A percentile compares a stretch with the other conserved stretches of the same genome.
These are phyloP conservation scores for Emericellopsis terricola DNA, from an alignment of 495 filamentous ascomycete species.

Conservation along the genomic window DNA sequence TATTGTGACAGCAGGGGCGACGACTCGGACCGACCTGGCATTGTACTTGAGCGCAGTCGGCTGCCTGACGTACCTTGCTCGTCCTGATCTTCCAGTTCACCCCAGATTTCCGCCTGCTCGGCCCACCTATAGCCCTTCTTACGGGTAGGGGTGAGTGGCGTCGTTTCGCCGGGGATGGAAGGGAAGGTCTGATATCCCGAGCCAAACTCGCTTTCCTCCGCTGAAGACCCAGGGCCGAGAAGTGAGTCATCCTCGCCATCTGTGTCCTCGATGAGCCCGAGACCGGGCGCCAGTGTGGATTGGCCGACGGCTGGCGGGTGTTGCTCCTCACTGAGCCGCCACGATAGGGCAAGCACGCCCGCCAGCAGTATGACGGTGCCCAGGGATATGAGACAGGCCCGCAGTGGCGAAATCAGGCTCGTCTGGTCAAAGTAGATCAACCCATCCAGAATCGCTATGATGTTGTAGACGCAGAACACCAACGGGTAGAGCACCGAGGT, in stretches of 20 bases:
- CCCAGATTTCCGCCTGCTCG: constrained; percentile 48
- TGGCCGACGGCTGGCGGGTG: constrained; percentile 38
- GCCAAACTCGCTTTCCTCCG: constrained; percentile 17
- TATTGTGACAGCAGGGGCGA: constrained; percentile 12
- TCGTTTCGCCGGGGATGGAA: constrained; percentile 13
- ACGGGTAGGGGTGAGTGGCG: constrained; percentile 15
- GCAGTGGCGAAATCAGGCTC: constrained; percentile 51
- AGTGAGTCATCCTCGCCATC: constrained; percentile 34
- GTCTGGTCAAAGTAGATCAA: constrained; percentile 93
- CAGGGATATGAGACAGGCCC: constrained; percentile 69
- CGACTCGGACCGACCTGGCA: constrained; percentile 13
- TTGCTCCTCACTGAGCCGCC: constrained; percentile 68
- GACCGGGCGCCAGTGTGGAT: constrained; percentile 45
- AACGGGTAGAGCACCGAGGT: constrained; percentile 95
- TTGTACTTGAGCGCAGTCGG: constrained; percentile 18
- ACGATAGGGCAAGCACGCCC: constrained; percentile 83
- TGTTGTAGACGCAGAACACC: constrained; percentile 99
- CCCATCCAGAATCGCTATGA: constrained; percentile 93
- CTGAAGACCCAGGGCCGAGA: constrained; percentile 15
- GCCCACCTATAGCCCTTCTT: constrained; percentile 24
- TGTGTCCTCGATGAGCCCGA: constrained; percentile 49
- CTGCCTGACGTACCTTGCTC: constrained; percentile 15
- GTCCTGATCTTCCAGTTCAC: constrained; percentile 42
- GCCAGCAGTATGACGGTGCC: constrained; percentile 73
- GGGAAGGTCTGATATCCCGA: constrained; percentile 29